Percentiles rank a stretch among this genome's conserved stretches.
phyloP scores from a whole-genome alignment of 176 grass and related monocot genomes.

The Oryza glumipatula region DNA sequence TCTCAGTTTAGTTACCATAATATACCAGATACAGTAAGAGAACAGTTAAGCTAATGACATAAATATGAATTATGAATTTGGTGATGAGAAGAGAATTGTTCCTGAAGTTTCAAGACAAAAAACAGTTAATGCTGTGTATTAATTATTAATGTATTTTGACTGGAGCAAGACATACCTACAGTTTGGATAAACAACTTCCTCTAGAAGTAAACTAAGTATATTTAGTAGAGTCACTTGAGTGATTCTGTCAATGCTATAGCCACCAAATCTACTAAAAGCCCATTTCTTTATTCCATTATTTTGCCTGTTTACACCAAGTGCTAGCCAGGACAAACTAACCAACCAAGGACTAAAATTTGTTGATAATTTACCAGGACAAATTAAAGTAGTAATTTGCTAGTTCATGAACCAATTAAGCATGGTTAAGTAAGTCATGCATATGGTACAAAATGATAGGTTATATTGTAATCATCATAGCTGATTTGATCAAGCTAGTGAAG shows the following conservation, averaged over 20 bases:
- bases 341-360: neutral
- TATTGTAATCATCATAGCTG: neutral
- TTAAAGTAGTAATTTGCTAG: conserved; percentile 11
- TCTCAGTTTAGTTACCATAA: neutral
- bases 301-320: neutral
- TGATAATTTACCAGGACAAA: neutral
- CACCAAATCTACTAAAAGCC: conserved; percentile 2
- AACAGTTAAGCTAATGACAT: neutral
- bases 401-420: neutral
- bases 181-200: conserved; percentile 15
- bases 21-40: neutral
- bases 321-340: neutral
- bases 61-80: neutral
- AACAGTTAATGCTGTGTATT: neutral
- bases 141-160: neutral
- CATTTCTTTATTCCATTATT: neutral
- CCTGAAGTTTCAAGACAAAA: neutral
- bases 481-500: neutral
- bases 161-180: neutral
- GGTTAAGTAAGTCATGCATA: neutral
- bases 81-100: neutral
- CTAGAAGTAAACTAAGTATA: conserved; percentile 10
- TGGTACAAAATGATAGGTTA: neutral
- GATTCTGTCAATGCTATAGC: conserved; percentile 23
- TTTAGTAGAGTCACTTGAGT: neutral